Evolutionary conservation across 257 asterid genomes (phyloP).

Genomic region (Lycium ferocissimum): DNA sequence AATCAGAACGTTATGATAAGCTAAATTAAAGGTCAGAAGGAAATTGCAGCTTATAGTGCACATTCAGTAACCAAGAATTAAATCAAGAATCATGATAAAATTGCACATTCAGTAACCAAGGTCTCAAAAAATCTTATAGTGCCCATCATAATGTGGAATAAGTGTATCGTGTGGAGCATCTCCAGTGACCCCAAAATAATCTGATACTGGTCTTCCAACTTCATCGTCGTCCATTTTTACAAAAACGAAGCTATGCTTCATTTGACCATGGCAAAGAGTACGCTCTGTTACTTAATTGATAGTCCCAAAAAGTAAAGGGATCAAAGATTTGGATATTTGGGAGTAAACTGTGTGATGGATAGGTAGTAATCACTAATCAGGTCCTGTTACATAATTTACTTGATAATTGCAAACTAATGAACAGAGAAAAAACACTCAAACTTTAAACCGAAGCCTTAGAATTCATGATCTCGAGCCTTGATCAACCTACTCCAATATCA

Average conservation of each 20-base stretch:
- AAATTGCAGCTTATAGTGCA: slow-evolving; percentile 51
- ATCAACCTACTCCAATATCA: not conserved
- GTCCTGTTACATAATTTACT: not conserved
- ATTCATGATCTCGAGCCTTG: not conserved
- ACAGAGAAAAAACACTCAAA: not conserved
- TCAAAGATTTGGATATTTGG: not conserved
- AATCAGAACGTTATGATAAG: not conserved
- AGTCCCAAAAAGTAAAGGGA: not conserved
- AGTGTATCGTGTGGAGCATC: slow-evolving; percentile 67
- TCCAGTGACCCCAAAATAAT: slow-evolving; percentile 82
- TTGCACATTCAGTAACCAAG: not conserved
- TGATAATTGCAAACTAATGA: not conserved
- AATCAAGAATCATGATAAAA: not conserved
- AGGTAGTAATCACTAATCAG: not conserved
- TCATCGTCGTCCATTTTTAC: slow-evolving; percentile 32
- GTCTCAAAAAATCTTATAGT: not conserved
- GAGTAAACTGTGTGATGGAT: not conserved
- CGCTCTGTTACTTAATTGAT: slow-evolving; percentile 25
- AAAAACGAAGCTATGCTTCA: slow-evolving; percentile 37
- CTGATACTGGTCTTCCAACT: slow-evolving; percentile 87
- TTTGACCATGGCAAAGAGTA: slow-evolving; percentile 12
- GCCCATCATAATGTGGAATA: not conserved
- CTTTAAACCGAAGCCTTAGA: not conserved
- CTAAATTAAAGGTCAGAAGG: not conserved
- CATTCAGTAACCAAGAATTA: slow-evolving; percentile 61